These are phyloP conservation scores for Lactarius trivialis DNA, from an alignment of 768 basidiomycete species.

Conservation along the genomic window DNA sequence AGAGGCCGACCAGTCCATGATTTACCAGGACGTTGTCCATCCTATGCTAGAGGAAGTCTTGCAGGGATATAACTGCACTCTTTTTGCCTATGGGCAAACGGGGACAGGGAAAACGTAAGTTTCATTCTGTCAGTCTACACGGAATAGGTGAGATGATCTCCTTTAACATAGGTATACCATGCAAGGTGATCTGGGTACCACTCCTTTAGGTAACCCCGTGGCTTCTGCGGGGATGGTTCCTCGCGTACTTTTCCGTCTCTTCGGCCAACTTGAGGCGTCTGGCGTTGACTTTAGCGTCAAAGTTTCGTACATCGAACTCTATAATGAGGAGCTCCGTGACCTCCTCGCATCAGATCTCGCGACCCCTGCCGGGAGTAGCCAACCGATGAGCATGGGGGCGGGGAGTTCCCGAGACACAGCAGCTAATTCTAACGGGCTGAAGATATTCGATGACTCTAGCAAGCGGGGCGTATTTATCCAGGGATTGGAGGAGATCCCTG, in stretches of 20 bases:
- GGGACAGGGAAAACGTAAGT: conserved; percentile 97
- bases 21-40: conserved; percentile 89
- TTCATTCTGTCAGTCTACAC: too few relatives aligned
- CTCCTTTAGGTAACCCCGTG: conserved; percentile 83
- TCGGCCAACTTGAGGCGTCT: conserved; percentile 75
- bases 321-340: conserved; percentile 97
- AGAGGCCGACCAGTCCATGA: conserved; percentile 89
- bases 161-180: conserved; percentile 70
- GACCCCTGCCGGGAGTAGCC: conserved; percentile 55
- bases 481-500: conserved; percentile 84
- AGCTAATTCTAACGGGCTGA: conserved; percentile 49
- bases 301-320: conserved; percentile 90
- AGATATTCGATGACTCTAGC: conserved; percentile 87
- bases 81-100: conserved; percentile 98
- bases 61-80: conserved; percentile 91
- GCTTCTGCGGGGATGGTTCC: conserved; percentile 93
- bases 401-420: conserved; percentile 39
- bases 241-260: conserved; percentile 84
- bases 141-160: neutral
- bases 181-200: conserved; percentile 87
- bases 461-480: conserved; percentile 91
- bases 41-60: conserved; percentile 94
- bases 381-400: conserved; percentile 70
- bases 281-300: conserved; percentile 85
- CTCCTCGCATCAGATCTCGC: conserved; percentile 76